Percentiles rank a stretch among this genome's conserved stretches.
Evolutionary conservation across 495 filamentous ascomycete genomes (phyloP).

Genomic region (Aspergillus asperescens): DNA sequence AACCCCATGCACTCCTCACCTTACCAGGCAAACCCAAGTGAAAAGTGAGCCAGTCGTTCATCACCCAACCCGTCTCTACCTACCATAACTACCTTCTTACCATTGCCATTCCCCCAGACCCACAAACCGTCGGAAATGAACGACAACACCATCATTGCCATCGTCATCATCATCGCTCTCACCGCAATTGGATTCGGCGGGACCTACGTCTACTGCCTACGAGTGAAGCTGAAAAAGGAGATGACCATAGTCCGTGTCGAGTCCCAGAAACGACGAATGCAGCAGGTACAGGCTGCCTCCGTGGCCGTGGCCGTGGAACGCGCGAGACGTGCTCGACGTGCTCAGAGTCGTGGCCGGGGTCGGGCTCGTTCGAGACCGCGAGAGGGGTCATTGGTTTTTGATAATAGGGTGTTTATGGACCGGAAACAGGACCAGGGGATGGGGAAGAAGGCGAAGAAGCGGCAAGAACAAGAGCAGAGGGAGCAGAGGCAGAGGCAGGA

Average conservation of each 20-base stretch:
- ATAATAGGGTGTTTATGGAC: no score
- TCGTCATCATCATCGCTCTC: slow-evolving; percentile 6
- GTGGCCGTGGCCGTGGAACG: not conserved
- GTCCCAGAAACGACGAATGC: not conserved
- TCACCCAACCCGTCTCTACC: not conserved
- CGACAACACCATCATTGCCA: slow-evolving; percentile 6
- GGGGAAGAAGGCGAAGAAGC: not conserved
- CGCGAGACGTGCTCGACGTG: not conserved
- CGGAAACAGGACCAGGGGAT: not conserved
- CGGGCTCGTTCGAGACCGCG: not conserved
- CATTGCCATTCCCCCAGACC: not conserved
- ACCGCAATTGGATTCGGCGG: slow-evolving; percentile 1
- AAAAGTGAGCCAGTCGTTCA: not conserved
- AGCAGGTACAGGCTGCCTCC: not conserved
- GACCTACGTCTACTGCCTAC: not conserved
- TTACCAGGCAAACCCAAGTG: not conserved
- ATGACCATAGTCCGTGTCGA: not conserved
- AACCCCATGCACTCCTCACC: no score
- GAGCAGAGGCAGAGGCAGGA: not conserved
- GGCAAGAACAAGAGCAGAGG: not conserved
- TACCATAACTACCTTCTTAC: not conserved
- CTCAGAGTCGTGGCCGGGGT: not conserved
- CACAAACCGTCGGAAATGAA: no score
- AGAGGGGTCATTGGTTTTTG: not conserved
- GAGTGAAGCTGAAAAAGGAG: not conserved